Conservation (phyloP, 257 asterid genomes). For the Lithospermum erythrorhizon region DNA sequence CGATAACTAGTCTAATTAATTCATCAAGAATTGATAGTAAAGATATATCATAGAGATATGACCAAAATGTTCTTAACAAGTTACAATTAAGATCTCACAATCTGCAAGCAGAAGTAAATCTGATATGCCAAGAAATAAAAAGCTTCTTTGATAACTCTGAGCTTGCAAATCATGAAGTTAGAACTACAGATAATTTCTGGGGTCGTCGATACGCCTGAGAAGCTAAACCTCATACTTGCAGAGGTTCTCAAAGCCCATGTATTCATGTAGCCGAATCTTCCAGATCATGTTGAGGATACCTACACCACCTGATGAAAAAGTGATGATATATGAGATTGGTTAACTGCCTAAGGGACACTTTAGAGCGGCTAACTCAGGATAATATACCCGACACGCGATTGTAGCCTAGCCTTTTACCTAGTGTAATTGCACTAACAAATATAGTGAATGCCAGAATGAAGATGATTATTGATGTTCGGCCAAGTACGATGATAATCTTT, state of each 20-base stretch:
- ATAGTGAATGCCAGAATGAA: conserved; percentile 53
- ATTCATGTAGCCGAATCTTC: conserved; percentile 21
- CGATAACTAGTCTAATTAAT: no score
- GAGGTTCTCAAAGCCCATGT: conserved; percentile 37
- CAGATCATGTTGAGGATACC: conserved; percentile 43
- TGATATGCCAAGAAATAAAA: no score
- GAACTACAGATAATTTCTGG: no score
- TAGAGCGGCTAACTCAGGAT: not conserved
- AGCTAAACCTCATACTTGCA: conserved; percentile 4
- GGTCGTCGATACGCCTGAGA: not conserved
- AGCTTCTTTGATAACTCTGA: no score
- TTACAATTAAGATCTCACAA: no score
- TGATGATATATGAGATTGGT: not conserved
- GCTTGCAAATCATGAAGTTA: not conserved
- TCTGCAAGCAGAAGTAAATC: no score
- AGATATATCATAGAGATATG: no score
- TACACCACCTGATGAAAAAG: conserved; percentile 39
- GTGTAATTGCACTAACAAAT: conserved; percentile 44
- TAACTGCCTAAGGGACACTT: no score
- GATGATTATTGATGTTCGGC: conserved; percentile 61
- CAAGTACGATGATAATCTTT: conserved; percentile 40
- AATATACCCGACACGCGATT: not conserved
- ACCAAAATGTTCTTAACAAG: no score
- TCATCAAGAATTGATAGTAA: no score
- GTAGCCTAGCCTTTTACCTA: conserved; percentile 28